A percentile compares a stretch with the other conserved stretches of the same genome.
phyloP scores from a whole-genome alignment of 2,329 filamentous ascomycete species.

The Monilinia aucupariae region DNA sequence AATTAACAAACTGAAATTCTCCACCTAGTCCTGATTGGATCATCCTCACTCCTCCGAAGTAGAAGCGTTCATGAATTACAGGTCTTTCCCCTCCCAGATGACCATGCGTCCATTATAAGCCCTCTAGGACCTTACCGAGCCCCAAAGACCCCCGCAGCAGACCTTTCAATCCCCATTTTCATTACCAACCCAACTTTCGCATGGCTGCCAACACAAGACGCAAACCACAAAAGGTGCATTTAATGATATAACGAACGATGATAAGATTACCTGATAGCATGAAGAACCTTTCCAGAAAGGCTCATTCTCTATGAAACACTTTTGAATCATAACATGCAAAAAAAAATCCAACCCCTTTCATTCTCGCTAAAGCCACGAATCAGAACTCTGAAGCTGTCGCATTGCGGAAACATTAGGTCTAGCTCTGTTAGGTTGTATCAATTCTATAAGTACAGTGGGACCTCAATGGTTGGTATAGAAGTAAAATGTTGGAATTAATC shows the following conservation, averaged over 20 bases:
- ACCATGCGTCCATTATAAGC: no score
- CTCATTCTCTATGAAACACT: not conserved
- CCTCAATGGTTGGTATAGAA: no score
- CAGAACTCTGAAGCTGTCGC: not conserved
- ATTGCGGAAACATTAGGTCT: not conserved
- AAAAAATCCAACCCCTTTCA: not conserved
- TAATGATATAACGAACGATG: rapidly evolving
- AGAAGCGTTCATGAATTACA: not conserved
- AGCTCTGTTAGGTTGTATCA: no score
- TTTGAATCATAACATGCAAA: not conserved
- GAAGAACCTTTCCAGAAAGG: rapidly evolving
- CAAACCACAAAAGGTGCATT: not conserved
- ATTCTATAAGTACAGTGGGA: no score
- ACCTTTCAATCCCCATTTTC: no score
- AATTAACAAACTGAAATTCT: no score
- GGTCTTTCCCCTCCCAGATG: not conserved
- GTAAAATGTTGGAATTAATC: no score
- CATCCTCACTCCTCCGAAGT: no score
- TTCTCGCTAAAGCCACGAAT: not conserved
- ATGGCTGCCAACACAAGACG: not conserved
- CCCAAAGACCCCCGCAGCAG: no score
- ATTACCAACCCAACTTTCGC: rapidly evolving
- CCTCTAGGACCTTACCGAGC: no score
- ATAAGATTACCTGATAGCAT: rapidly evolving
- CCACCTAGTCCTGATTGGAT: no score